Conservation (phyloP, 495 filamentous ascomycete genomes). For the Apiosordaria backusii region DNA sequence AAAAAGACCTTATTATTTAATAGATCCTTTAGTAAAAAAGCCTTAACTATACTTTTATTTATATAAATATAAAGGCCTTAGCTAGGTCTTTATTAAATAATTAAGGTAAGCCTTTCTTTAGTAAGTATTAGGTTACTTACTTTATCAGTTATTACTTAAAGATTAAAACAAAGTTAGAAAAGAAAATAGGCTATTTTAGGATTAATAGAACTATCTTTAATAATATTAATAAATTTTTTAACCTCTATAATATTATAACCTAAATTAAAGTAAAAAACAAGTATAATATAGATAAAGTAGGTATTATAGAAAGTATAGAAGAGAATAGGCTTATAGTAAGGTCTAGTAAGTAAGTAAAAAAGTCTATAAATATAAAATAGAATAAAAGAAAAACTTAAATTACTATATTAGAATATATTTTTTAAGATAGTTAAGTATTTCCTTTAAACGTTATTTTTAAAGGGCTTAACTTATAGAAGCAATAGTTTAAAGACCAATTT, state of each 20-base stretch:
- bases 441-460: slow-evolving; percentile 13
- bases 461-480: slow-evolving; percentile 12
- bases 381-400: neutral
- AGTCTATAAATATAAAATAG: neutral
- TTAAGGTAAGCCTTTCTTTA: too few relatives aligned
- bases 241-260: slow-evolving; percentile 6
- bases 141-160: neutral
- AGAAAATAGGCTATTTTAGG: neutral
- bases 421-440: neutral
- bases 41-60: neutral
- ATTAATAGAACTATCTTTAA: neutral
- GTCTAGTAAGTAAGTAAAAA: neutral
- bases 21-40: neutral
- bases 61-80: neutral
- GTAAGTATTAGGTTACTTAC: neutral
- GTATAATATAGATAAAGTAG: slow-evolving; percentile 11
- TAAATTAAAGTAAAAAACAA: neutral
- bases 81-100: too few relatives aligned
- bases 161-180: neutral
- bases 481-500: slow-evolving; percentile 9
- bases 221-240: slow-evolving; percentile 7
- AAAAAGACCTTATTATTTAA: slow-evolving; percentile 2
- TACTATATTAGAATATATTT: slow-evolving; percentile 15
- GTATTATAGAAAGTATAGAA: slow-evolving; percentile 11
- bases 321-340: slow-evolving; percentile 10